Base-by-base conservation (phyloP, 805 yeast species). In the Isabelozyma heimii region DNA sequence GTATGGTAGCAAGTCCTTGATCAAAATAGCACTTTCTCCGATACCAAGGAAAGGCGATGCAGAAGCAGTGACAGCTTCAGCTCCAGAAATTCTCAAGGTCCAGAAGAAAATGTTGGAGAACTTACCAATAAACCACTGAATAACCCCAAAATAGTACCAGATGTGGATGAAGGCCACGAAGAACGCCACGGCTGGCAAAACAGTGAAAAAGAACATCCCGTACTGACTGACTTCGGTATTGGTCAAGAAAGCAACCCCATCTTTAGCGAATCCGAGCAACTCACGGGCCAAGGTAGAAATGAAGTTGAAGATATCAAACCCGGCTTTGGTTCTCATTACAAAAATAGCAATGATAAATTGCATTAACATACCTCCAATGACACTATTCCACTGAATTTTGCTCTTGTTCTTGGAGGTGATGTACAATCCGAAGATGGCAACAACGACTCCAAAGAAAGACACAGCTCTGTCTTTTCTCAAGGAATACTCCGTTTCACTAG, bases 11-110 rank as follows among this genome's bases (percentile, higher is more conserved):
- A 81, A 79, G 46, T 82, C 82, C 60, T 82, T 81, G 59, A 82
- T 73, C 57, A 82, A 75, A 52, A 83, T 77, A 5, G 86, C 85
- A 47, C 81, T 74, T 66, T 82, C 87, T 57, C 87, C 87, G 54
- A 80, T 81, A 42, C 87, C 87, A 53, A 82, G 73, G 63, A 82
- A 82, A 5, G 87, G 87, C 26, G 86, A 77, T 0, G 86, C 86
- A 42, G 86, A 84, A 5, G 85, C 84, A 27, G 82, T 83, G 43
- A 82, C 79, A 24, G 85, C 80, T 60, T 82, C 87, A 46, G 86
- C 84, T 56, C 87, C 87, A 27, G 82, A 75, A 20, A 81, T 77
- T 49, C 73, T 67, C 72, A 81, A 73, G 37, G 81, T 61, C 85
- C 85, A 82, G 70, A 76, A 81, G 70, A 83, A 81, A 55, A 82